Conservation (phyloP, 2,329 filamentous ascomycete genomes). For the Chrysoporthe puriensis region DNA sequence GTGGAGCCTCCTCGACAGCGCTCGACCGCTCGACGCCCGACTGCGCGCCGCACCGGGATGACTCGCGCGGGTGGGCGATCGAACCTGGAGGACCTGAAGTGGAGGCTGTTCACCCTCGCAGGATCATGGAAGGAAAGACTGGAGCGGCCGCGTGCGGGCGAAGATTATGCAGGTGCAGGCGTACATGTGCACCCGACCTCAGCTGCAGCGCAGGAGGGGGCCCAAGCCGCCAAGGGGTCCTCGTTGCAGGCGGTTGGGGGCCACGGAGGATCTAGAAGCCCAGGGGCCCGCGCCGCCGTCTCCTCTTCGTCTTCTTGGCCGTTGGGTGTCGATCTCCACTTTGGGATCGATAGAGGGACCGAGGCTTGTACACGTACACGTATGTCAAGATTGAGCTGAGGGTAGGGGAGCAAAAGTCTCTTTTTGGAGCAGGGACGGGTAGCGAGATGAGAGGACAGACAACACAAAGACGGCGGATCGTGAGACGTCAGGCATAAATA, state of each 20-base stretch:
- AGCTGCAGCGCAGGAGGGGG: neutral
- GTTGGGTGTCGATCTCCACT: neutral
- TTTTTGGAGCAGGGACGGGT: neutral
- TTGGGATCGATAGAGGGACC: neutral
- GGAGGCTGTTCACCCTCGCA: neutral
- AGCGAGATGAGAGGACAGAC: neutral
- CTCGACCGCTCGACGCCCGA: neutral
- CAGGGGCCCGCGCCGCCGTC: neutral
- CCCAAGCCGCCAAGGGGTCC: neutral
- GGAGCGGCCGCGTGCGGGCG: conserved; percentile 3
- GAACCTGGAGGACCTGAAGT: neutral
- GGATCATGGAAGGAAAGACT: neutral
- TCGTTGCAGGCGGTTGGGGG: conserved; percentile 1
- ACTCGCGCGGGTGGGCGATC: neutral
- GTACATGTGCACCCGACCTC: conserved; percentile 1
- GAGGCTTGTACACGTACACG: neutral
- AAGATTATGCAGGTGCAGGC: neutral
- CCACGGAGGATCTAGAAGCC: neutral
- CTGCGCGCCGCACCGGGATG: neutral
- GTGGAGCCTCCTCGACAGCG: neutral
- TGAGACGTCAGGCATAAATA: neutral
- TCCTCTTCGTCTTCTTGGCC: neutral
- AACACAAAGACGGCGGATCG: conserved; percentile 1
- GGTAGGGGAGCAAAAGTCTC: neutral
- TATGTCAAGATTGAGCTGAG: neutral